Evolutionary conservation across 352 stramenopile genomes (phyloP).

Genomic region (Globisporangium echinulatum): DNA sequence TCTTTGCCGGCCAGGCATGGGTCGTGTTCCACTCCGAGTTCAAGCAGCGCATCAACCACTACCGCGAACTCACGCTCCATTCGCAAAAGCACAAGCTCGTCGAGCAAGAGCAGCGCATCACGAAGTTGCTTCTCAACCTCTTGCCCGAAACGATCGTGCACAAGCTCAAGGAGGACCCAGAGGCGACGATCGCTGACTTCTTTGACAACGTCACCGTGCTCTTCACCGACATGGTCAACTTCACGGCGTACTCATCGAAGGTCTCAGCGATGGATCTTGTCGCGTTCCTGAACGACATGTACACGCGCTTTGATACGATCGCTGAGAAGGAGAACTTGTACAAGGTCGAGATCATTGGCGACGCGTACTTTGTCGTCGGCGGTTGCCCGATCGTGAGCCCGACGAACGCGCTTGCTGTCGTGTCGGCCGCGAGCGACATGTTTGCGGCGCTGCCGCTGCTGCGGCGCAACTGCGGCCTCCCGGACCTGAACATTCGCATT

Average conservation of each 20-base stretch:
- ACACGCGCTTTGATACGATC: slow-evolving; percentile 83
- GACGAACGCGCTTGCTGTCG: slow-evolving; percentile 64
- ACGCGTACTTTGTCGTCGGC: slow-evolving; percentile 83
- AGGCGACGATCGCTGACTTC: slow-evolving; percentile 77
- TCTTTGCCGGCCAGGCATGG: slow-evolving; percentile 70
- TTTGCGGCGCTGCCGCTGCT: slow-evolving; percentile 53
- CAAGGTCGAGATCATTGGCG: slow-evolving; percentile 88
- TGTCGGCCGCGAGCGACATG: slow-evolving; percentile 73
- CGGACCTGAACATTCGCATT: slow-evolving; percentile 84
- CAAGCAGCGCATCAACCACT: slow-evolving; percentile 86
- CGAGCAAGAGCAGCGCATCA: slow-evolving; percentile 73
- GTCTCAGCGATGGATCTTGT: slow-evolving; percentile 81
- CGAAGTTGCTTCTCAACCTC: slow-evolving; percentile 70
- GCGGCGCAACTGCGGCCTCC: slow-evolving; percentile 65
- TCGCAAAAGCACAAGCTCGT: slow-evolving; percentile 81
- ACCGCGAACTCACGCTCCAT: slow-evolving; percentile 75
- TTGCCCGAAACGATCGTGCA: slow-evolving; percentile 81
- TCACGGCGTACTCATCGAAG: slow-evolving; percentile 76
- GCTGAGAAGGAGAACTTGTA: slow-evolving; percentile 82
- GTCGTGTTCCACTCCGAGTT: slow-evolving; percentile 85
- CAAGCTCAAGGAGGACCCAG: slow-evolving; percentile 74
- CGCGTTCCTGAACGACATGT: slow-evolving; percentile 88
- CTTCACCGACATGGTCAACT: slow-evolving; percentile 86
- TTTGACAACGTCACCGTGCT: slow-evolving; percentile 84
- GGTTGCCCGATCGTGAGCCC: slow-evolving; percentile 53